Base-by-base conservation (phyloP, 495 filamentous ascomycete genomes). In the Neurospora sublineolata region DNA sequence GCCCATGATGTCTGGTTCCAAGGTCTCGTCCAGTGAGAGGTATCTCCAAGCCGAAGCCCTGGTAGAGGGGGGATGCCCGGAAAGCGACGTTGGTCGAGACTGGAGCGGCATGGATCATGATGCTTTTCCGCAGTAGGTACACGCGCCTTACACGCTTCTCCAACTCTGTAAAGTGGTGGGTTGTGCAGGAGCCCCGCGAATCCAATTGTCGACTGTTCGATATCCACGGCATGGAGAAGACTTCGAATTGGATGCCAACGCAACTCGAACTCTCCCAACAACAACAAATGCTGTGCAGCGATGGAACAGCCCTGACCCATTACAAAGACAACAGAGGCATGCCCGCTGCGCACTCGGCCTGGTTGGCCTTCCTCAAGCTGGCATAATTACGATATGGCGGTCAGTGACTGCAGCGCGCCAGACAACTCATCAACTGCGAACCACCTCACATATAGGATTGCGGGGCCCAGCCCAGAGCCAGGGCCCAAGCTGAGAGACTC, bases 251-350 rank as follows among this genome's bases (percentile, higher is more conserved):
- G 33, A 64, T 33, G 46, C 52, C 52, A 60, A 64, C 52, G 7
- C 23, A 64, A 33, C 27, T 64, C 52, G 52, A 33, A 64, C 14
- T 33, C 52, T 33, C 27, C 16, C 23, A 30, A 60, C 46, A 46
- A 46, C 42, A 64, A 64, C 52, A 60, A 16, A 36, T 33, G 27
- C 27, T 64, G 52, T 77, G 68, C 76, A 77, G 70, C 71, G 72
- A 75, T 79, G 73, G 73, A 68, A 71, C 44, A 64, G 52, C 27
- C 52, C 52, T 18, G 52, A 64, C 73, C 75, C 73, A 75, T 58
- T 27, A 58, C 46, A 58, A 30, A 72, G 36, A 69, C 23, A 70
- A 69, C 36, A 39, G 33, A 70, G 69, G 20, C n/a, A 60, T 37
- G 10, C 8, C 69, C 30, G 58, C n/a, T 37, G 4, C 23, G 42